A percentile compares a stretch with the other conserved stretches of the same genome.
Evolutionary conservation across 2,329 filamentous ascomycete genomes (phyloP).

Genomic region (Geosmithia flava): DNA sequence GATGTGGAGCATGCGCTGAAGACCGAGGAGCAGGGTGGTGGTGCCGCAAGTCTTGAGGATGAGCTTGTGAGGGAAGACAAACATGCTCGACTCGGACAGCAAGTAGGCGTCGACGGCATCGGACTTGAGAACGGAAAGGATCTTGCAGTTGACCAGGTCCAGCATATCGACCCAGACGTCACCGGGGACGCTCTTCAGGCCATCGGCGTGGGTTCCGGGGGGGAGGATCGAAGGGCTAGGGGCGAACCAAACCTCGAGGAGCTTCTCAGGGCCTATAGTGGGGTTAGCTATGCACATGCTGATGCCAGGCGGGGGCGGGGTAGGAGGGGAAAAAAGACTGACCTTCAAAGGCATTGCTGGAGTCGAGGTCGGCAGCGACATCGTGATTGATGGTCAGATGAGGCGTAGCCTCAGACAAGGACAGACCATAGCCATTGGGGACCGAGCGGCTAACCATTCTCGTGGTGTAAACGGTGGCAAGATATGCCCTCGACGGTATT

Average conservation of each 20-base stretch:
- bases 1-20: constrained; percentile 86
- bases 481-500: background rate
- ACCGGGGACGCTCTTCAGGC: constrained; percentile 73
- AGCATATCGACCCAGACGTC: constrained; percentile 95
- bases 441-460: constrained; percentile 73
- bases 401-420: constrained; percentile 71
- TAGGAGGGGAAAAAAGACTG: constrained; percentile 7
- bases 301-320: background rate
- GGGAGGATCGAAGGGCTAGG: constrained; percentile 65
- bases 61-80: constrained; percentile 98
- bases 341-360: constrained; percentile 93
- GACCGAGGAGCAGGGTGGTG: constrained; percentile 79
- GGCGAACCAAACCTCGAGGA: constrained; percentile 97
- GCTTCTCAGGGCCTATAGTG: constrained; percentile 72
- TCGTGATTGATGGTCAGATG: constrained; percentile 95
- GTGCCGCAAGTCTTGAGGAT: constrained; percentile 98
- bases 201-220: constrained; percentile 55
- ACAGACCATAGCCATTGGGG: constrained; percentile 70
- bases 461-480: constrained; percentile 2
- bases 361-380: constrained; percentile 85
- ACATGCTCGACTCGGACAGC: constrained; percentile 98
- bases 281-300: background rate
- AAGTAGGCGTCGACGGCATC: constrained; percentile 94
- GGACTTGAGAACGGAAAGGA: constrained; percentile 85
- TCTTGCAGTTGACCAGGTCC: constrained; percentile 96